Evolutionary conservation across 1,284 basidiomycete genomes (phyloP), one percentile per base, ranked within the genome.

Genomic region (Neonothopanus nambi): DNA sequence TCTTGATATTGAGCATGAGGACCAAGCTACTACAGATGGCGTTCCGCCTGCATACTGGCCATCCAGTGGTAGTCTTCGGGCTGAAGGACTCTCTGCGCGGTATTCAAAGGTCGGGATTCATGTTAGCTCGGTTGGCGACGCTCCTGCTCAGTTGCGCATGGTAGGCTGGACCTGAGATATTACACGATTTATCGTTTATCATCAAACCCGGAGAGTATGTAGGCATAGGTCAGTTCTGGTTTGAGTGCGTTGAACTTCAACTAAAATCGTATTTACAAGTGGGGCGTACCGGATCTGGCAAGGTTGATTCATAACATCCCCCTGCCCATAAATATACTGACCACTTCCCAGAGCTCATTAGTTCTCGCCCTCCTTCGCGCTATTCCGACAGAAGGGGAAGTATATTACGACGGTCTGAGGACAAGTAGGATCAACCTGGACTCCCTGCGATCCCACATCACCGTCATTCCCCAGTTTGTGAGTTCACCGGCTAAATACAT

Each of bases 21-120:
- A 74, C 1, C 66, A 70, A 38, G 61, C 70, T 1, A 67, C 67
- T 1, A 59, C 65, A 7, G 61, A 64, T 23, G 74, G 75, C 9
- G 62, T 73, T 38, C 84, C 84, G 8, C 80, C 84, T 1, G 83
- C 83, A 0, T 79, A 82, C 51, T 85, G 84, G 84, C 84, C 84
- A 0, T 72, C 82, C 0, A 81, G 78, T 18, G 84, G 84, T 2
- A 66, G 74, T 36, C 68, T 85, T 45, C 61, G 67, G 7, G 77
- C 85, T 0, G 75, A 84, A 51, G 70, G 71, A 5, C 67, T 77
- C 8, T 74, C 69, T 9, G 75, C 77, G 24, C 67, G 72, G 6
- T 79, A 78, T 55, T 71, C 74, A 8, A 37, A 20, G n/a, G 49
- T 51, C 21, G 8, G 20, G 35, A n/a, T 23, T n/a, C 11, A 17